A percentile compares a stretch with the other conserved stretches of the same genome.
Evolutionary conservation across 192 early-diverging fungal genomes (phyloP).

Genomic region (Cetraspora pellucida): DNA sequence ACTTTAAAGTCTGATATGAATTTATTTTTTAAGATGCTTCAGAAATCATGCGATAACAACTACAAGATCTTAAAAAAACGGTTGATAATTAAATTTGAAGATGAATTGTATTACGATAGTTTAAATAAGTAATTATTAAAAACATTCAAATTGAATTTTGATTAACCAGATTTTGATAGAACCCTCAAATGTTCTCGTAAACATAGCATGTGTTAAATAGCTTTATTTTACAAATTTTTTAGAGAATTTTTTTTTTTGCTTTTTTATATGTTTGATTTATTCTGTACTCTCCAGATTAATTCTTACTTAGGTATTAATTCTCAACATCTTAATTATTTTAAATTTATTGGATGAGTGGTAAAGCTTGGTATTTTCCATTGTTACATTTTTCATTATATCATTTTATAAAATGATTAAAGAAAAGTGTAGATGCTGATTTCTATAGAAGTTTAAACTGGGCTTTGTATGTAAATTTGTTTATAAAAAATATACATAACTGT

Average conservation of each 20-base stretch:
- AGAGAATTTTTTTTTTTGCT: slow-evolving; percentile 98
- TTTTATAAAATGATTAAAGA: slow-evolving; percentile 98
- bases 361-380: slow-evolving; percentile 97
- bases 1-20: slow-evolving; percentile 87
- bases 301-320: slow-evolving; percentile 93
- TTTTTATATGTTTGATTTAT: slow-evolving; percentile 99
- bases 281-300: slow-evolving; percentile 98
- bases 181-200: too few species aligned
- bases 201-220: not conserved
- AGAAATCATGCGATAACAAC: slow-evolving; percentile 91
- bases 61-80: slow-evolving; percentile 93
- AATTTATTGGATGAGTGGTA: slow-evolving; percentile 96
- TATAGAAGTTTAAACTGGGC: slow-evolving; percentile 92
- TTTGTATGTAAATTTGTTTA: slow-evolving; percentile 56
- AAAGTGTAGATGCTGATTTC: too few species aligned
- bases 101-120: too few species aligned
- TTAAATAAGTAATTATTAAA: too few species aligned
- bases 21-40: slow-evolving; percentile 94
- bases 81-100: slow-evolving; percentile 98
- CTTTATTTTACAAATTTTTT: slow-evolving; percentile 3
- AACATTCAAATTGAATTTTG: too few species aligned
- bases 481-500: slow-evolving; percentile 1
- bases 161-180: too few species aligned
- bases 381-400: slow-evolving; percentile 89
- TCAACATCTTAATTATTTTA: slow-evolving; percentile 98